Evolutionary conservation across 805 yeast genomes (phyloP), one percentile per base, ranked within the genome.

Genomic region (Cyberlindnera xishuangbannaensis): DNA sequence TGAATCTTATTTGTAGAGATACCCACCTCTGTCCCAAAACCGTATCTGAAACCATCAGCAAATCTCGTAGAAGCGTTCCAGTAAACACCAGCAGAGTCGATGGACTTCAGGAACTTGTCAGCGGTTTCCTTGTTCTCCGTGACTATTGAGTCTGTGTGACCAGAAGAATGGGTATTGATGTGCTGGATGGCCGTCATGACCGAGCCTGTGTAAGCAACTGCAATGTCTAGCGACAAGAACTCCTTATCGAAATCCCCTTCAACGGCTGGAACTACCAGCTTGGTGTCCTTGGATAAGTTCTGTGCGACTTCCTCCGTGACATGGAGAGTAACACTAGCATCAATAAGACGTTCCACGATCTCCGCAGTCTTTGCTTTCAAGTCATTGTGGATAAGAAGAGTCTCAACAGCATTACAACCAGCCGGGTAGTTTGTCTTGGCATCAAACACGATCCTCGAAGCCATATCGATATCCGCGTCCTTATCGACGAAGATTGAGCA

Each of bases 1-100:
- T 92, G 99, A 42, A 92, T 86, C 59, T 92, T 92, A 55, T 90
- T 88, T 28, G 98, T 92, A 30, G 95, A 82, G 39, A 92, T 90
- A 22, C 99, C 99, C 13, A 92, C 98, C 59, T 92, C 99, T 6
- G 99, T 82, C 33, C 99, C 99, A 56, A 94, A 92, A 0, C 99
- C 99, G 54, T 90, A 92, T 56, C 98, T 74, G 70, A 85, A 92
- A 4, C 99, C 99, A 59, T 92, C 99, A 6, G 99, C 97, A 63
- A 92, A 92, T 54, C 99, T 70, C 7, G 97, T 86, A 15, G 95
- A 83, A 31, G 95, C 90, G 55, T 92, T 92, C 97, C 97, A 90
- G 65, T 86, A 92, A 10, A 92, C 95, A 37, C 97, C 97, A 2
- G 97, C 82, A 3, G 97, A 84, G 58, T 92, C 98, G 28, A 92